Evolutionary conservation across 169 alveolate genomes (phyloP).

Genomic region (Plasmodium gonderi): DNA sequence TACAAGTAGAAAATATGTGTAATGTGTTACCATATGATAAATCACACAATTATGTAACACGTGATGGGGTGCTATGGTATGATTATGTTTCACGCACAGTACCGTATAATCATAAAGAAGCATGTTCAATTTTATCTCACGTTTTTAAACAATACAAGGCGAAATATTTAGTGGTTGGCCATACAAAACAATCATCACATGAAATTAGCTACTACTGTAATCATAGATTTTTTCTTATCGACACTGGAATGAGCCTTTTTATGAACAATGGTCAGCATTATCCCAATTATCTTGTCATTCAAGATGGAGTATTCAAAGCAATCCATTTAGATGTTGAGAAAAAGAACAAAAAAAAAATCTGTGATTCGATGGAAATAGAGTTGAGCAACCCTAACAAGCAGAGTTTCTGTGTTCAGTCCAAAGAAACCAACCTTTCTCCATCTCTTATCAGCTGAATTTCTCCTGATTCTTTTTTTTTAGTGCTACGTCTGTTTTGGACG

Average conservation of each 20-base stretch:
- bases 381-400: slow-evolving; percentile 3
- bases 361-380: background rate
- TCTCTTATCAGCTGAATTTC: background rate
- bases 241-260: slow-evolving; percentile 66
- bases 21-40: background rate
- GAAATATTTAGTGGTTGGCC: slow-evolving; percentile 45
- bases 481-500: no score
- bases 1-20: slow-evolving; percentile 50
- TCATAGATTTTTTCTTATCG: slow-evolving; percentile 35
- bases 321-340: slow-evolving; percentile 16
- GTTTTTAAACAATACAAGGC: slow-evolving; percentile 28
- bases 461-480: no score
- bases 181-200: slow-evolving; percentile 39
- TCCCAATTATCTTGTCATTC: slow-evolving; percentile 32
- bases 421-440: background rate
- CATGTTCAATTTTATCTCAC: slow-evolving; percentile 8
- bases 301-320: slow-evolving; percentile 16
- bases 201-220: slow-evolving; percentile 28
- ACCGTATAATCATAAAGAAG: background rate
- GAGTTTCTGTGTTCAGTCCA: background rate
- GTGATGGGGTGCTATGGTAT: slow-evolving; percentile 42
- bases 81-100: slow-evolving; percentile 23
- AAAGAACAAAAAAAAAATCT: slow-evolving; percentile 1
- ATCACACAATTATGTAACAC: slow-evolving; percentile 16
- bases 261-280: slow-evolving; percentile 37